Percentiles rank a stretch among this genome's conserved stretches.
Conservation (phyloP, 768 basidiomycete genomes). For the Rhodotorula babjevae region DNA sequence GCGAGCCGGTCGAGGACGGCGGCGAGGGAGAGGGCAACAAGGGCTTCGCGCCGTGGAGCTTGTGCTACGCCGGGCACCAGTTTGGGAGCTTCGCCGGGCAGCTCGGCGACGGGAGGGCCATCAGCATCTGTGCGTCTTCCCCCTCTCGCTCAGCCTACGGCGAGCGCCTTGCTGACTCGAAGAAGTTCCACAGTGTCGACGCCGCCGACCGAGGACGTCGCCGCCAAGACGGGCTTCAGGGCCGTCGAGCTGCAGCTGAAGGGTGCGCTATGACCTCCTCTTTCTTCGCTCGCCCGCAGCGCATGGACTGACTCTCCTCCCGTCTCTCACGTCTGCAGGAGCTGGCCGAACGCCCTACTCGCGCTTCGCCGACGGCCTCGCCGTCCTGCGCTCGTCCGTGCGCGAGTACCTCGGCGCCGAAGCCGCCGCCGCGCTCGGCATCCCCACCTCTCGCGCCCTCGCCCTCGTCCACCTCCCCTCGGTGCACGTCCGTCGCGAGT, state of each 20-base stretch:
- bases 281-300: too few relatives aligned
- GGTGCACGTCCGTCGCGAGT: constrained; percentile 70
- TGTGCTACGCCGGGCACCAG: constrained; percentile 57
- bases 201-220: constrained; percentile 20
- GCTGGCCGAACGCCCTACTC: constrained; percentile 91
- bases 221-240: constrained; percentile 12
- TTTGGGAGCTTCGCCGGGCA: constrained; percentile 90
- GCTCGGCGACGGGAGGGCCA: constrained; percentile 90
- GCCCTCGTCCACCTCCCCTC: constrained; percentile 69
- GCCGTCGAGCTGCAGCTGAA: constrained; percentile 82
- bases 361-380: constrained; percentile 85
- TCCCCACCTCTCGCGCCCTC: constrained; percentile 84
- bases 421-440: constrained; percentile 74
- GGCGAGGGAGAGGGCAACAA: neutral
- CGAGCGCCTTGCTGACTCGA: too few relatives aligned
- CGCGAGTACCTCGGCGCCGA: constrained; percentile 91
- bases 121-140: constrained; percentile 62
- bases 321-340: constrained; percentile 50
- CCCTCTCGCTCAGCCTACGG: neutral
- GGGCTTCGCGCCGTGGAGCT: constrained; percentile 34
- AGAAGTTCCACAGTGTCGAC: constrained; percentile 32
- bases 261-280: neutral
- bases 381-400: constrained; percentile 88
- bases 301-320: too few relatives aligned
- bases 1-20: constrained; percentile 1